These are phyloP conservation scores for Talaromyces sp. DNA, from an alignment of 2,329 filamentous ascomycete species.

Conservation along the genomic window DNA sequence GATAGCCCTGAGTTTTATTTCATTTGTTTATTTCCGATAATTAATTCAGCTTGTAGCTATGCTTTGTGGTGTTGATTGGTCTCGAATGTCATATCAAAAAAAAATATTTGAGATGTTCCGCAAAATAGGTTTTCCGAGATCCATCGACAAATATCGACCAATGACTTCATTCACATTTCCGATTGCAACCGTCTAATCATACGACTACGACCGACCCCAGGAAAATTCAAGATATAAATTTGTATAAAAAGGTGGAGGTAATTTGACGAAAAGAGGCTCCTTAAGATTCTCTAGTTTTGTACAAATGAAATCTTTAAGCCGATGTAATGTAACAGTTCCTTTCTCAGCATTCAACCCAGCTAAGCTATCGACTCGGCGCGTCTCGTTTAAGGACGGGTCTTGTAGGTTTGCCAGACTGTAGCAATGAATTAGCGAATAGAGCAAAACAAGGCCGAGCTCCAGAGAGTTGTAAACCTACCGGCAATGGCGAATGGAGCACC, in stretches of 20 bases:
- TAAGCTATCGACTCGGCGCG: conserved; percentile 7
- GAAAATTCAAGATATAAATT: background rate
- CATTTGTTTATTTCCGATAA: background rate
- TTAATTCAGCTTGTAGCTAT: background rate
- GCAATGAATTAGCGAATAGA: conserved; percentile 22
- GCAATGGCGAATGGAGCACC: conserved; percentile 57
- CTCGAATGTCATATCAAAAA: background rate
- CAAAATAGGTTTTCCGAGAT: conserved; percentile 37
- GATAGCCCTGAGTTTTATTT: background rate
- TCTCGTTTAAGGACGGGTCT: conserved; percentile 44
- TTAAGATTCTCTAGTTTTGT: conserved; percentile 34
- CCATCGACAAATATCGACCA: conserved; percentile 26
- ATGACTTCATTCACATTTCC: conserved; percentile 42
- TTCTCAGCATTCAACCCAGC: conserved; percentile 4
- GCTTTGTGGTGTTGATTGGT: background rate
- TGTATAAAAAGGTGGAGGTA: conserved; percentile 3
- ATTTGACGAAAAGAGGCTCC: conserved; percentile 19
- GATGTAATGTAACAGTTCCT: conserved; percentile 16
- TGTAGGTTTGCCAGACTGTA: conserved; percentile 63
- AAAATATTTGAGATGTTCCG: conserved; percentile 21
- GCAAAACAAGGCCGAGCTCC: background rate
- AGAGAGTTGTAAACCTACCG: conserved; percentile 44
- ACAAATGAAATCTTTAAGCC: conserved; percentile 30
- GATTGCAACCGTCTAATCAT: conserved; percentile 3
- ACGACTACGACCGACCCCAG: conserved; percentile 5